phyloP scores from a whole-genome alignment of 1,284 basidiomycete genomes.

The Bjerkandera adusta region DNA sequence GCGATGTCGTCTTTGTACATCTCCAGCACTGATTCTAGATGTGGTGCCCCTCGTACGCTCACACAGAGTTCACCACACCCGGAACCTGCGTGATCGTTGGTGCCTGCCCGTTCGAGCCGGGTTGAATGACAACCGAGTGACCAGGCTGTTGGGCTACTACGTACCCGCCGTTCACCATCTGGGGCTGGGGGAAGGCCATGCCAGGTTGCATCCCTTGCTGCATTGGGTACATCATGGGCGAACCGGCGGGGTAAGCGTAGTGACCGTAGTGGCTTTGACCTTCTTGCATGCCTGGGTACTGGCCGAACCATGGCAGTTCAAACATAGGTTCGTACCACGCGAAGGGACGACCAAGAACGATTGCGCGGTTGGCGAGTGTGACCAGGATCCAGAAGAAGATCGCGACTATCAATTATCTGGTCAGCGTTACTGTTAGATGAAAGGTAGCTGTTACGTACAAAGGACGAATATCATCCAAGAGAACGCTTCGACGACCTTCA shows the following conservation, averaged over 20 bases:
- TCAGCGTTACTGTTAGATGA: constrained; percentile 23
- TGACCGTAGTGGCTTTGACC: constrained; percentile 17
- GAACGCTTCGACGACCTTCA: constrained; percentile 75
- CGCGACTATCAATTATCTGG: constrained; percentile 31
- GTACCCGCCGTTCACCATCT: constrained; percentile 25
- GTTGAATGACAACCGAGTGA: constrained; percentile 69
- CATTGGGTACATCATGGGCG: constrained; percentile 17
- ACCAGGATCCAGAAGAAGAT: constrained; percentile 44
- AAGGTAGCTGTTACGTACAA: constrained; percentile 42
- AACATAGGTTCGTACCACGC: constrained; percentile 50
- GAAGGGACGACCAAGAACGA: constrained; percentile 39
- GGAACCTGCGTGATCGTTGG: constrained; percentile 64
- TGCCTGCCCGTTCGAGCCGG: constrained; percentile 55
- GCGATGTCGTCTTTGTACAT: too few species aligned
- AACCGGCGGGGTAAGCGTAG: constrained; percentile 26
- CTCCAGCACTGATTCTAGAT: too few species aligned
- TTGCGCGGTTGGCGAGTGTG: constrained; percentile 40
- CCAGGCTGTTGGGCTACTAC: constrained; percentile 52
- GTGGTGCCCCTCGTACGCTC: too few species aligned
- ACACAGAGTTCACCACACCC: constrained; percentile 34
- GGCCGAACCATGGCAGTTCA: constrained; percentile 52
- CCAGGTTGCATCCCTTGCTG: constrained; percentile 1
- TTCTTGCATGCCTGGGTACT: constrained; percentile 41
- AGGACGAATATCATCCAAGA: constrained; percentile 72
- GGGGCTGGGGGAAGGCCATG: constrained; percentile 6